These are phyloP conservation scores for Plasmodium chabaudi DNA, from an alignment of 169 alveolate species.

Conservation along the genomic window DNA sequence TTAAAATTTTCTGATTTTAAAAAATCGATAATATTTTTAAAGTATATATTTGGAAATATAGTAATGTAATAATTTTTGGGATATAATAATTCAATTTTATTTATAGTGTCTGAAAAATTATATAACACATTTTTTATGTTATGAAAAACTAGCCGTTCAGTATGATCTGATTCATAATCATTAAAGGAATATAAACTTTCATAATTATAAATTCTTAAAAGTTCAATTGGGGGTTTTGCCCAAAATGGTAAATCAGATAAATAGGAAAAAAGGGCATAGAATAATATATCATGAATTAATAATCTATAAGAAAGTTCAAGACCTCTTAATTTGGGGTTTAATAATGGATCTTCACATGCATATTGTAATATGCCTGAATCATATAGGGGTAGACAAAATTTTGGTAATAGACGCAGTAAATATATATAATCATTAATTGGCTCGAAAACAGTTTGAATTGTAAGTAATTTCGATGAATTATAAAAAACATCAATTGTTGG, in stretches of 20 bases:
- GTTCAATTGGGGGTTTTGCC: slow-evolving; percentile 81
- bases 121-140: slow-evolving; percentile 76
- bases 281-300: slow-evolving; percentile 80
- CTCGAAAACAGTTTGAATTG: slow-evolving; percentile 71
- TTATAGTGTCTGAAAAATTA: slow-evolving; percentile 78
- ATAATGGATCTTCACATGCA: slow-evolving; percentile 81
- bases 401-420: slow-evolving; percentile 77
- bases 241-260: slow-evolving; percentile 83
- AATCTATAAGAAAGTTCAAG: slow-evolving; percentile 82
- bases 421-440: slow-evolving; percentile 61
- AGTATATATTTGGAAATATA: slow-evolving; percentile 77
- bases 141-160: slow-evolving; percentile 79
- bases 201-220: slow-evolving; percentile 78
- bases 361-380: slow-evolving; percentile 81
- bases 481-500: slow-evolving; percentile 82
- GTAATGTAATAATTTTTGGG: slow-evolving; percentile 70
- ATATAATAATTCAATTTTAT: slow-evolving; percentile 76
- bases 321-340: slow-evolving; percentile 80
- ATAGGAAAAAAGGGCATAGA: slow-evolving; percentile 80
- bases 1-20: slow-evolving; percentile 76
- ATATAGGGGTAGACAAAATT: slow-evolving; percentile 82
- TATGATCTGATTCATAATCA: slow-evolving; percentile 80
- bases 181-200: slow-evolving; percentile 79
- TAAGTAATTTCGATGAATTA: slow-evolving; percentile 74
- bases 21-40: slow-evolving; percentile 76